These are phyloP conservation scores for Epichloe baconii DNA, from an alignment of 2,329 filamentous ascomycete genomes.

Conservation along the genomic window DNA sequence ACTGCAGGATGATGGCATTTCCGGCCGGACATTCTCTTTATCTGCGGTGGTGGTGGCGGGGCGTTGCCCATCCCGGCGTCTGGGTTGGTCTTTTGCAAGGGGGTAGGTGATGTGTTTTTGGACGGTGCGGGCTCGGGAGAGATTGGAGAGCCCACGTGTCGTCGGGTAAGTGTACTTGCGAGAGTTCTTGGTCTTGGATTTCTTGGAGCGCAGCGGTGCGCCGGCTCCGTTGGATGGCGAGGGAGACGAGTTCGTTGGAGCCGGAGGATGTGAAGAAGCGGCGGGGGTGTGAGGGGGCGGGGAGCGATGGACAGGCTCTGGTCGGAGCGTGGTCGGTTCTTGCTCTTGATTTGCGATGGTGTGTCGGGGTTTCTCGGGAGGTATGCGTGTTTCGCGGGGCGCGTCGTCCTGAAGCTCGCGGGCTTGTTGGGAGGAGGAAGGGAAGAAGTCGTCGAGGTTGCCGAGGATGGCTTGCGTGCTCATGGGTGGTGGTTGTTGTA, in stretches of 20 bases:
- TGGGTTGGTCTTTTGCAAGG: background rate
- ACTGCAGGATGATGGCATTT: background rate
- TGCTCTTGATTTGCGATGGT: conserved; percentile 1
- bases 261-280: conserved; percentile 27
- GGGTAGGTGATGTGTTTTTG: background rate
- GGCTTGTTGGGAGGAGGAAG: conserved; percentile 41
- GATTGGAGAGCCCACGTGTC: background rate
- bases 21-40: conserved; percentile 14
- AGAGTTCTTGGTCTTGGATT: conserved; percentile 14
- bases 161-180: conserved; percentile 7
- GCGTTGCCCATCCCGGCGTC: background rate
- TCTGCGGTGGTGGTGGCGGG: conserved; percentile 2
- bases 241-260: conserved; percentile 20
- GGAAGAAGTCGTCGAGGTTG: conserved; percentile 40
- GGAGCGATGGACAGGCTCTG: background rate
- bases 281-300: conserved; percentile 5
- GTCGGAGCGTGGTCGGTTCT: conserved; percentile 8
- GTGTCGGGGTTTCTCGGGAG: background rate
- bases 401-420: conserved; percentile 35
- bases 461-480: conserved; percentile 42
- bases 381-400: background rate
- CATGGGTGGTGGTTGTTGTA: conserved; percentile 19
- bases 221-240: conserved; percentile 22
- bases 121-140: background rate
- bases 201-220: conserved; percentile 20